phyloP scores from a whole-genome alignment of 2,329 filamentous ascomycete species.

The Ceratocystis ficicola region DNA sequence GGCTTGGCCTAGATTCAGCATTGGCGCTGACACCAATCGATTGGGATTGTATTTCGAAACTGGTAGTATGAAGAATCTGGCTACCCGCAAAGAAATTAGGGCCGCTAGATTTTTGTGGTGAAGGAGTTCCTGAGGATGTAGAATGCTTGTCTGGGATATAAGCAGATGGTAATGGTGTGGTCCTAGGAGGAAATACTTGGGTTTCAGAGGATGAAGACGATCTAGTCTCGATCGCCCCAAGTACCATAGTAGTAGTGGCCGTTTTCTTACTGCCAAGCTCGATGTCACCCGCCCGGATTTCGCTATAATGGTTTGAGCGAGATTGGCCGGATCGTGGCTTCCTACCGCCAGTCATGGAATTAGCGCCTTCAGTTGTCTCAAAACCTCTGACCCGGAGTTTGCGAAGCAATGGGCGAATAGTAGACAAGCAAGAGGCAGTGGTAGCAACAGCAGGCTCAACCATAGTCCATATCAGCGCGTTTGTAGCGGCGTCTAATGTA shows the following conservation, averaged over 20 bases:
- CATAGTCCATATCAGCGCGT: slow-evolving; percentile 46
- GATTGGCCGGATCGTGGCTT: slow-evolving; percentile 28
- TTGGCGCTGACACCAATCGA: not conserved
- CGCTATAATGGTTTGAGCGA: slow-evolving; percentile 22
- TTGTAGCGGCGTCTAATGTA: slow-evolving; percentile 34
- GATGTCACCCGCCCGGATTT: slow-evolving; percentile 14
- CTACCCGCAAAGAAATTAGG: slow-evolving; percentile 9
- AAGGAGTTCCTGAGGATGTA: not conserved
- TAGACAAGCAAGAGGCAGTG: slow-evolving; percentile 41
- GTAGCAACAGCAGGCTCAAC: slow-evolving; percentile 46
- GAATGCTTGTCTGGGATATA: not conserved
- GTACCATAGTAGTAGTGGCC: slow-evolving; percentile 13
- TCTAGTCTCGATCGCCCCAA: slow-evolving; percentile 17
- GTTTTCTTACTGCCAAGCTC: slow-evolving; percentile 20
- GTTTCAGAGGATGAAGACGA: slow-evolving; percentile 18
- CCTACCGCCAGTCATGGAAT: slow-evolving; percentile 11
- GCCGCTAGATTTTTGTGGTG: not conserved
- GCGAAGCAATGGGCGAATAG: slow-evolving; percentile 43
- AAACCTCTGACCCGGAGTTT: slow-evolving; percentile 38
- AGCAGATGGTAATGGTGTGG: not conserved
- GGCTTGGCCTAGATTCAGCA: not conserved
- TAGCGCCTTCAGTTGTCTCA: slow-evolving; percentile 24
- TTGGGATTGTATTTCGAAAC: slow-evolving; percentile 18
- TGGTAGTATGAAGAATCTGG: slow-evolving; percentile 17
- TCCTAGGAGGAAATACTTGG: slow-evolving; percentile 7